Conservation (phyloP, 1,139 yeast genomes). For the Suhomyces bolitotheri region DNA sequence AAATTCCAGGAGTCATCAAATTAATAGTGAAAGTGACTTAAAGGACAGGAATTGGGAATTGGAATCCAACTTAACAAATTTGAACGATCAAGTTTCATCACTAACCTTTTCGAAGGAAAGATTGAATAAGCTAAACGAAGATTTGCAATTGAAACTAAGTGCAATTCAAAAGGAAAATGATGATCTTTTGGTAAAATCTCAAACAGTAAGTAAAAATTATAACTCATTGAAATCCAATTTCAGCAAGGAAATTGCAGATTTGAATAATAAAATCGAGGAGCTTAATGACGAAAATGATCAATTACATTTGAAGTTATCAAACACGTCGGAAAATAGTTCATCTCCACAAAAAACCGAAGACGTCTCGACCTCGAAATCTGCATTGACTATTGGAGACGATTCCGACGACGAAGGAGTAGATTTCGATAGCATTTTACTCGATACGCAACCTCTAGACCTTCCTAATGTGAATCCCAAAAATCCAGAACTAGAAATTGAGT, state of each 20-base stretch:
- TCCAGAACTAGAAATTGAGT: conserved; percentile 63
- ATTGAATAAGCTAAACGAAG: conserved; percentile 29
- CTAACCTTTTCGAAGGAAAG: conserved; percentile 34
- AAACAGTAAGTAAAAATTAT: conserved; percentile 39
- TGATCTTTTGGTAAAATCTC: conserved; percentile 43
- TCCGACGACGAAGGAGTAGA: conserved; percentile 34
- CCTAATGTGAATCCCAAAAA: conserved; percentile 46
- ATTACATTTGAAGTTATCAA: conserved; percentile 43
- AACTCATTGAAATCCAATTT: conserved; percentile 34
- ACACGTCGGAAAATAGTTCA: conserved; percentile 9
- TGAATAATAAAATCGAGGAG: conserved; percentile 52
- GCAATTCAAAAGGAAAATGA: conserved; percentile 49
- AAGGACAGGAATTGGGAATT: conserved; percentile 82
- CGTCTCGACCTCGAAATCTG: conserved; percentile 11
- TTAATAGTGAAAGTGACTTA: conserved; percentile 45
- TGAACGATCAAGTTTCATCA: conserved; percentile 45
- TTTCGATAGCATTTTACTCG: conserved; percentile 37
- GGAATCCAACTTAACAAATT: conserved; percentile 55
- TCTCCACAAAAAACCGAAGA: conserved; percentile 4
- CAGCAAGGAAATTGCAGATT: conserved; percentile 43
- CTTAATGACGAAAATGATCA: conserved; percentile 67
- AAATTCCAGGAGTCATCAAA: conserved; percentile 32
- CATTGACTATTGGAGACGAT: conserved; percentile 18
- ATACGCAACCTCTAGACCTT: conserved; percentile 29
- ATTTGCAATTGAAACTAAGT: conserved; percentile 34